These are phyloP conservation scores for Linum tenue DNA, from an alignment of 345 rosid genomes.

Conservation along the genomic window DNA sequence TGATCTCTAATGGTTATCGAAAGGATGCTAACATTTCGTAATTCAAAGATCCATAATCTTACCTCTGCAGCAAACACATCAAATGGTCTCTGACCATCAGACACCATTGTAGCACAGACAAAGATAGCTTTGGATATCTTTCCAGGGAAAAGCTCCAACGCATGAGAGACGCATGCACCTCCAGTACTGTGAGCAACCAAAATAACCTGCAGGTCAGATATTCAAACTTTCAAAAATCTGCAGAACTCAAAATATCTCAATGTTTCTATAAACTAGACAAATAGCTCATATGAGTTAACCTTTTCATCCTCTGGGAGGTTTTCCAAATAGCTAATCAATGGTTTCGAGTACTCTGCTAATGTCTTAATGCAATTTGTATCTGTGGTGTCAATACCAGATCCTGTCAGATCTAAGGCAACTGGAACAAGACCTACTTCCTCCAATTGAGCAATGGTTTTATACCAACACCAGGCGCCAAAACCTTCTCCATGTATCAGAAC, in stretches of 20 bases:
- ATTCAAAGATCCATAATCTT: not conserved
- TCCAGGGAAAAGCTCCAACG: constrained; percentile 62
- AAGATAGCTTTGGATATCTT: constrained; percentile 78
- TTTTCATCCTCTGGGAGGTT: constrained; percentile 77
- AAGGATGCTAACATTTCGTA: not conserved
- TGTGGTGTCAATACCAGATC: constrained; percentile 71
- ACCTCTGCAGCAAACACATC: constrained; percentile 97
- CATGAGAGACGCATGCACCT: constrained; percentile 82
- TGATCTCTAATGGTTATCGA: not conserved
- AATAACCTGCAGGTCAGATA: constrained; percentile 47
- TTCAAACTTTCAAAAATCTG: not conserved
- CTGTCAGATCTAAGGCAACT: constrained; percentile 67
- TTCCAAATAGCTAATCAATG: constrained; percentile 53
- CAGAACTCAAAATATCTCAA: not conserved
- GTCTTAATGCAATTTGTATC: constrained; percentile 61
- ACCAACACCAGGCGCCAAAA: constrained; percentile 99
- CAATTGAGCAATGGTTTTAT: constrained; percentile 66
- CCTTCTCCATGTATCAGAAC: constrained; percentile 90
- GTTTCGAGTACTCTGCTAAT: constrained; percentile 73
- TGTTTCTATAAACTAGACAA: not conserved
- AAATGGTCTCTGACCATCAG: constrained; percentile 81
- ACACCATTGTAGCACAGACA: constrained; percentile 82
- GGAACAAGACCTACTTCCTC: constrained; percentile 83
- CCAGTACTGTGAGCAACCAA: constrained; percentile 87
- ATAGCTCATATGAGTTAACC: constrained; percentile 25